Base-by-base conservation (phyloP, 1,284 basidiomycete genomes). In the Erythrobasidium hasegawianum region DNA sequence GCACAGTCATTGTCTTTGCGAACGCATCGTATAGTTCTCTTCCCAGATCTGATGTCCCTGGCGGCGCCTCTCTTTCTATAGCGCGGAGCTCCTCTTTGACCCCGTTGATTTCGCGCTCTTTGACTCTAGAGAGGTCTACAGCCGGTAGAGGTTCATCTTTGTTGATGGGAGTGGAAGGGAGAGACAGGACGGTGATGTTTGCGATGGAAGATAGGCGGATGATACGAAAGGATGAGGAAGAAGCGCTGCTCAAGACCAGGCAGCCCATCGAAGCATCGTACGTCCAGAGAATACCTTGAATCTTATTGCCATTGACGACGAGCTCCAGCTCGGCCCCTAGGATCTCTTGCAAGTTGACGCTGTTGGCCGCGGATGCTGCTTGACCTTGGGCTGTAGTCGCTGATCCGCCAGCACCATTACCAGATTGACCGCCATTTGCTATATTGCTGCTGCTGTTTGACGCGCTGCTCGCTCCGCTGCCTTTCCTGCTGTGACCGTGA, bases 31-130 rank as follows among this genome's bases (percentile, higher is more conserved):
- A 65, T 18, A 65, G 29, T 2, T 55, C 40, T 18, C 50, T 58
- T n/a, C 62, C 62, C 9, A 65, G 38, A 10, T 41, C 45, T 18
- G 53, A 49, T 0, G 54, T 52, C 2, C 62, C 62, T 26, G 54
- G 62, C 33, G 62, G 62, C n/a, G 62, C 55, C 39, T 57, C 62
- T 24, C 45, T 58, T 5, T 50, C 62, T 10, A 65, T 57, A 10
- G 50, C 24, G 18, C 54, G 53, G 26, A 26, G 22, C 24, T 65
- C 62, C 20, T 58, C 47, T 47, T 18, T 52, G 10, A 65, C 45
- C 1, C 55, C 62, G 41, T 57, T 52, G 4, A 41, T 52, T 27
- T 65, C 62, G 50, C 62, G 55, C 27, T 65, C 62, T 24, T 43
- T 38, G 16, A 65, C 27, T n/a, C 56, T 47, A 38, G 49, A 45